Conservation (phyloP, 108 stramenopile species). For the Seminavis robusta region DNA sequence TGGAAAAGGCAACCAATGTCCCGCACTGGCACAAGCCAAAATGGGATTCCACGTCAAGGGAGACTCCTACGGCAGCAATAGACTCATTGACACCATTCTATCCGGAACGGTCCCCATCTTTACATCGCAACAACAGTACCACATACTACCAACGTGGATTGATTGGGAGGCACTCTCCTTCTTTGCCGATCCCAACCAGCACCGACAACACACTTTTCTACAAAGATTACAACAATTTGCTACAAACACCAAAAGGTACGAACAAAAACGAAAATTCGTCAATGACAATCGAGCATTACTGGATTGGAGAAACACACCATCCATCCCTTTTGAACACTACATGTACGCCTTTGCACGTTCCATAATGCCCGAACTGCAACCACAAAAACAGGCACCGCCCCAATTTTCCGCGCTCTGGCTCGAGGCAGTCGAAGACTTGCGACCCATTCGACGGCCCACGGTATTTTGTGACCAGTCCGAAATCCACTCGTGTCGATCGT, state of each 20-base stretch:
- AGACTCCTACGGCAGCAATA: conserved; percentile 9
- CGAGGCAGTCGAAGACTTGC: too few relatives aligned
- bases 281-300: conserved; percentile 19
- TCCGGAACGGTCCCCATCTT: conserved; percentile 32
- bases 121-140: conserved; percentile 16
- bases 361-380: too few relatives aligned
- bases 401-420: too few relatives aligned
- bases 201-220: not conserved
- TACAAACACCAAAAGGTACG: not conserved
- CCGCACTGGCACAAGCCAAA: conserved; percentile 14
- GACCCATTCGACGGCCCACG: too few relatives aligned
- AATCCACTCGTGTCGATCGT: too few relatives aligned
- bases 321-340: conserved; percentile 26
- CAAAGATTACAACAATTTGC: not conserved
- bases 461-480: too few relatives aligned
- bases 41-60: conserved; percentile 24
- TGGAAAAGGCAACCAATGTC: conserved; percentile 18
- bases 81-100: conserved; percentile 23
- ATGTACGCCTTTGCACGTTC: too few relatives aligned
- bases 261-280: conserved; percentile 1
- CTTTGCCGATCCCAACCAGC: conserved; percentile 10
- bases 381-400: too few relatives aligned
- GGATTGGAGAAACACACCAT: conserved; percentile 18
- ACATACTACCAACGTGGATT: conserved; percentile 6
- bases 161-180: conserved; percentile 24